A percentile compares a stretch with the other conserved stretches of the same genome.
phyloP scores from a whole-genome alignment of 768 basidiomycete genomes.

The Porphyrellus cyaneotinctus region DNA sequence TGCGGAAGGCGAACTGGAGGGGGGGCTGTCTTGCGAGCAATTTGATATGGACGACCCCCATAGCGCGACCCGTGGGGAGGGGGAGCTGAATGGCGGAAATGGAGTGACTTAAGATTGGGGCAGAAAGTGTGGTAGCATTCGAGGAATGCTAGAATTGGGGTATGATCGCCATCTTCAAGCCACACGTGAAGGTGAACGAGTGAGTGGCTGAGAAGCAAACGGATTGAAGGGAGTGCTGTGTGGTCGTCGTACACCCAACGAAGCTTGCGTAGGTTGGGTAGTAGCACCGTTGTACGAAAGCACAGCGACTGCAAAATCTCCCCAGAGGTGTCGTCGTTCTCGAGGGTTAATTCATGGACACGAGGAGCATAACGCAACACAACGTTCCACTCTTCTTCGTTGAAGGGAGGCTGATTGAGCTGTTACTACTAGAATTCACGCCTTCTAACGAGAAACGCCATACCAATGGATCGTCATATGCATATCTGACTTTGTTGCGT shows the following conservation, averaged over 20 bases:
- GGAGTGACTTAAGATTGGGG: slow-evolving; percentile 7
- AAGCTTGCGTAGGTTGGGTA: slow-evolving; percentile 10
- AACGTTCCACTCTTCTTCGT: slow-evolving; percentile 1
- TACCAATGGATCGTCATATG: too few species aligned
- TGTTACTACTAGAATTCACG: background rate
- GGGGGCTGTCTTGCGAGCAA: too few species aligned
- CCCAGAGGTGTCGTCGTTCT: background rate
- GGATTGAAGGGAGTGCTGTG: background rate
- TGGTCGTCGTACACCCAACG: background rate
- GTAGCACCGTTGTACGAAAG: slow-evolving; percentile 1
- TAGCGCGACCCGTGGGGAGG: background rate
- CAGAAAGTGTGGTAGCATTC: slow-evolving; percentile 3
- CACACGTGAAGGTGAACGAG: slow-evolving; percentile 1
- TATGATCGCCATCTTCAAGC: background rate
- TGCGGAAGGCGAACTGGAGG: too few species aligned
- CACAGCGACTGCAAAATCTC: slow-evolving; percentile 2
- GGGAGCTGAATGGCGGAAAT: background rate
- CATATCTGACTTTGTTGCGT: background rate
- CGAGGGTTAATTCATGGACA: slow-evolving; percentile 1
- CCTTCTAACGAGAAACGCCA: background rate
- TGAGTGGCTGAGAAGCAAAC: slow-evolving; percentile 10
- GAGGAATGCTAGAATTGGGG: slow-evolving; percentile 2
- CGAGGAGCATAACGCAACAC: slow-evolving; percentile 9
- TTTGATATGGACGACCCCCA: too few species aligned
- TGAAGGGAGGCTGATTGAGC: background rate